These are phyloP conservation scores for Neurospora cerealis DNA, from an alignment of 495 filamentous ascomycete genomes.

Conservation along the genomic window DNA sequence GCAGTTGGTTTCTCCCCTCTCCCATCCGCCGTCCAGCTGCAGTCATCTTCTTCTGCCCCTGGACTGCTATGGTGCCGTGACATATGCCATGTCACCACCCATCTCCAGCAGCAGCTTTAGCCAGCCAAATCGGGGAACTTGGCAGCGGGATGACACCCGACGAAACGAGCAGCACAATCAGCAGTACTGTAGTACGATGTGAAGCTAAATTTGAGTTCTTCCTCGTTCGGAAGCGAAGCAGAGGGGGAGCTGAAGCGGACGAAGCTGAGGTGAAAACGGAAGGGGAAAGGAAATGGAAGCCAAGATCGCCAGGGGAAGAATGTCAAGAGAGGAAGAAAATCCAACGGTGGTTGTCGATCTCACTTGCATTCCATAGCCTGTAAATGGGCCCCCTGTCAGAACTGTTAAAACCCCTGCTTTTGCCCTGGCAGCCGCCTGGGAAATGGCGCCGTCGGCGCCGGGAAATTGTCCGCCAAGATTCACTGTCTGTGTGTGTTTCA, in stretches of 20 bases:
- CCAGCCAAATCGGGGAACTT: neutral
- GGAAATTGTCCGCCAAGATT: neutral
- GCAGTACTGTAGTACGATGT: neutral
- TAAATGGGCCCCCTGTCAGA: neutral
- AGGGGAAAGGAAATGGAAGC: neutral
- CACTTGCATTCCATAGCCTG: neutral
- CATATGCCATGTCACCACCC: neutral
- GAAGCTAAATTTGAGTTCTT: neutral
- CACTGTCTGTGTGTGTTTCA: neutral
- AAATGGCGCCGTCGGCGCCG: neutral
- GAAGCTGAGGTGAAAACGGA: neutral
- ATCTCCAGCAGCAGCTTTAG: neutral
- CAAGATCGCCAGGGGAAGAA: neutral
- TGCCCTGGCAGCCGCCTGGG: neutral
- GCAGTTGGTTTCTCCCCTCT: neutral
- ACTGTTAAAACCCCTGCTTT: neutral
- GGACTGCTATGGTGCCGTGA: neutral
- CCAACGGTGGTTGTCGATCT: neutral
- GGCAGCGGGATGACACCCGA: neutral
- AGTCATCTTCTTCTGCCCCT: neutral
- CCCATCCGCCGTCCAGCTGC: neutral
- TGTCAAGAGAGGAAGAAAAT: neutral
- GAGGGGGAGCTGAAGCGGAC: neutral
- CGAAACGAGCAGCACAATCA: neutral
- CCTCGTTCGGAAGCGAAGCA: neutral